A percentile compares a stretch with the other conserved stretches of the same genome.
phyloP scores from a whole-genome alignment of 768 basidiomycete species.

The Tubosaeta sp. region DNA sequence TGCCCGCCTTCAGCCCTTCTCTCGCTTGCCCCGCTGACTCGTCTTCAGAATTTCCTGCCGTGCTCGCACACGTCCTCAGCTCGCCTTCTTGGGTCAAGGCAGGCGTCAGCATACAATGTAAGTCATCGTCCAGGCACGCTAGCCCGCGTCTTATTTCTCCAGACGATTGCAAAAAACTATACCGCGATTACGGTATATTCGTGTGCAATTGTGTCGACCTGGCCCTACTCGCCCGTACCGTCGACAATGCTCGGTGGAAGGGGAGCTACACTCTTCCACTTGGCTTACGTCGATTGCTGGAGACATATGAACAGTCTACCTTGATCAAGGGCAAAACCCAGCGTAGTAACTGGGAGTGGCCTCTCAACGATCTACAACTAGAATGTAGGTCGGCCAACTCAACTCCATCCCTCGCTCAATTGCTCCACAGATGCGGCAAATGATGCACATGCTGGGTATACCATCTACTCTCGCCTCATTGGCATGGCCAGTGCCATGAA shows the following conservation, averaged over 20 bases:
- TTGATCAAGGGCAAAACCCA: constrained; percentile 59
- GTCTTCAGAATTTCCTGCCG: constrained; percentile 47
- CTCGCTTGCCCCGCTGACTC: constrained; percentile 4
- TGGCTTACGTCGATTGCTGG: constrained; percentile 62
- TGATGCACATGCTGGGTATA: constrained; percentile 64
- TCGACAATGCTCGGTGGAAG: constrained; percentile 70
- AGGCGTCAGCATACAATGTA: constrained; percentile 73
- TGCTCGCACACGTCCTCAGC: constrained; percentile 48
- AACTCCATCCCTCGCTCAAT: background rate
- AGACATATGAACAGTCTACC: constrained; percentile 49
- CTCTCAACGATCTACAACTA: constrained; percentile 43
- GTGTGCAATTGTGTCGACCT: constrained; percentile 62
- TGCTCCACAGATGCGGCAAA: constrained; percentile 57
- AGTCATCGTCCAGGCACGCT: constrained; percentile 10
- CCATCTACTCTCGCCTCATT: constrained; percentile 45
- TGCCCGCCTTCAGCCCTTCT: constrained; percentile 12
- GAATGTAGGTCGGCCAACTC: constrained; percentile 47
- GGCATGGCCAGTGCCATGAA: constrained; percentile 39
- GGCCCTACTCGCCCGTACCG: constrained; percentile 61
- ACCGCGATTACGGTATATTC: constrained; percentile 39
- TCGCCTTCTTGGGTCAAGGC: constrained; percentile 56
- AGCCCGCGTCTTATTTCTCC: constrained; percentile 1
- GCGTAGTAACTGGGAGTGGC: constrained; percentile 66
- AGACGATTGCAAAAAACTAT: constrained; percentile 71
- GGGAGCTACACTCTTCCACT: constrained; percentile 59